Percentiles rank a stretch among this genome's conserved stretches.
phyloP scores from a whole-genome alignment of 768 basidiomycete genomes.

The Suillus discolor region DNA sequence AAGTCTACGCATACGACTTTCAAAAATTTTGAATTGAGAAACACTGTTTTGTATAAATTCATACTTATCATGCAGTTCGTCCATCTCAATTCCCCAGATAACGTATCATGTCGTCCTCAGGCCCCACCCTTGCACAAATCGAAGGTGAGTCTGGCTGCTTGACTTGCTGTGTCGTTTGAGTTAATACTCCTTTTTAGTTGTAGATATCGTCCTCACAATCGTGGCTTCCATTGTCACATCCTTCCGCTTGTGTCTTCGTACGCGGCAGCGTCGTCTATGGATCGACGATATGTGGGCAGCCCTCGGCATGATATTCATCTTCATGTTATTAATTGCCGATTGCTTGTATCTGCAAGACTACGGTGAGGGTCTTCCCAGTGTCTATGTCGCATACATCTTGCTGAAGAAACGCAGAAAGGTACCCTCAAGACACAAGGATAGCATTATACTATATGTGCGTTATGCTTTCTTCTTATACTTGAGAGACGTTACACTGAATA shows the following conservation, averaged over 20 bases:
- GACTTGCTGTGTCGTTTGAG: neutral
- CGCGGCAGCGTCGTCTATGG: neutral
- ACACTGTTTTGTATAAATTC: too few relatives aligned
- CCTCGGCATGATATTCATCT: neutral
- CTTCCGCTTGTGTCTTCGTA: neutral
- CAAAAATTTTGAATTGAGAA: too few relatives aligned
- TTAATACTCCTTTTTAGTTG: neutral
- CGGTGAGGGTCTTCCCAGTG: neutral
- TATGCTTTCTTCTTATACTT: neutral
- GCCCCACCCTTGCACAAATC: too few relatives aligned
- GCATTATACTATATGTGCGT: neutral
- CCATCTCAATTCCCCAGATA: too few relatives aligned
- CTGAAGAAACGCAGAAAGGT: neutral
- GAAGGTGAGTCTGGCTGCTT: neutral
- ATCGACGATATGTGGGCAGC: neutral
- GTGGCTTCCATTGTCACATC: neutral
- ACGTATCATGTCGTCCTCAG: too few relatives aligned
- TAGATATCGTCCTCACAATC: neutral
- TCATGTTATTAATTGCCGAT: neutral
- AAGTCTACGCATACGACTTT: too few relatives aligned
- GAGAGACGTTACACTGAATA: neutral
- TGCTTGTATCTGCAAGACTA: neutral
- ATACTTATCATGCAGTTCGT: too few relatives aligned
- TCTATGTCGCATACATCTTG: neutral
- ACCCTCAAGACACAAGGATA: neutral